Base-by-base conservation (phyloP, 345 rosid genomes). In the Citrus hindsii region DNA sequence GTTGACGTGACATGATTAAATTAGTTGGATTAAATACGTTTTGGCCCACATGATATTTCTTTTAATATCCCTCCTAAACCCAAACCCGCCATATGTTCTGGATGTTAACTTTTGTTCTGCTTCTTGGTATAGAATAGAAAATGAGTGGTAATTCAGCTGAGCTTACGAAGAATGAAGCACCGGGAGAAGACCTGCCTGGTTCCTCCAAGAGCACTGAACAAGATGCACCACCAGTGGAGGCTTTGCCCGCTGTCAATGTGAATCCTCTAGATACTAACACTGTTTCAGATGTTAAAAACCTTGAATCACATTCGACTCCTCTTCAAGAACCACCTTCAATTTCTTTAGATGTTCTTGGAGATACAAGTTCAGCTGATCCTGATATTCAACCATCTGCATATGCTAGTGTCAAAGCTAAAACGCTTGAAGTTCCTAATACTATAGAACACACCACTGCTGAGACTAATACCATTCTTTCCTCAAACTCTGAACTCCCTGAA, bases 131-230 rank as follows among this genome's bases (percentile, higher is more conserved):
- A 77, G 78, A 67, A n/a, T 75, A 46, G 61, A 70, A 77, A 30
- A 82, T 80, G 82, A 73, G 51, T 73, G 61, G 64, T 69, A 65
- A 73, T 82, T 37, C 77, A 10, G 71, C 76, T 22, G 84, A 77
- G 51, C 51, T 46, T 67, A 78, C 59, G 59, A 75, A 72, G 67
- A 73, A 67, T 32, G 86, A 77, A 25, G 80, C 67, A 27, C 40
- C 75, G 3, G 35, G 38, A 24, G 38, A 19, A 25, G 73, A 55
- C 19, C 28, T 53, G 71, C 63, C 77, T 3, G 66, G 25, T 30
- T 63, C 77, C 74, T 27, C 76, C 30, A 48, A 16, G 32, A 18
- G 9, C 42, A 51, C 68, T 24, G 40, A 42, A 9, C 71, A 48
- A 53, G 27, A 55, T 16, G 35, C 13, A 30, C 60, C 35, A 1